Evolutionary conservation across 305 asterid genomes (phyloP).

Genomic region (Rubia tinctorum): DNA sequence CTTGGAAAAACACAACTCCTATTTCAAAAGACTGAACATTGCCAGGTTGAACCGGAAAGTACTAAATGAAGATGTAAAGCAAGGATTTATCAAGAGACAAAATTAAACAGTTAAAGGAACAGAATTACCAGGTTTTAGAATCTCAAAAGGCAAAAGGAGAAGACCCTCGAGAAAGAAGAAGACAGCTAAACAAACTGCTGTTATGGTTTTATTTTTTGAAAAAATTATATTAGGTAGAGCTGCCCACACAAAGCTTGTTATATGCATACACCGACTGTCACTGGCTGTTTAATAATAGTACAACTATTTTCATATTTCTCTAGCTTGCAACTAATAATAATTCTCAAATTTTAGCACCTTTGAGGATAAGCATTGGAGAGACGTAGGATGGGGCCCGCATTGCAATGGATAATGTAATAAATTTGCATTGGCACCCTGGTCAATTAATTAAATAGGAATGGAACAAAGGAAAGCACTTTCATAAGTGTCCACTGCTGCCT

Average conservation of each 20-base stretch:
- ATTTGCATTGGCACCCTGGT: slow-evolving; percentile 11
- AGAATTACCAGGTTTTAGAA: slow-evolving; percentile 32
- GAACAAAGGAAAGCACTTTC: slow-evolving; percentile 1
- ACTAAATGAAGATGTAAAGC: slow-evolving; percentile 27
- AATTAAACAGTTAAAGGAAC: slow-evolving; percentile 16
- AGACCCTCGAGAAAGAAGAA: slow-evolving; percentile 22
- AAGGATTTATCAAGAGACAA: slow-evolving; percentile 28
- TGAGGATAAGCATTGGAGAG: background rate
- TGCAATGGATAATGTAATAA: slow-evolving; percentile 19
- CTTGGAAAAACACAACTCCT: slow-evolving; percentile 5
- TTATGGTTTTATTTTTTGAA: slow-evolving; percentile 26
- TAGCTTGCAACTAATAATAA: background rate
- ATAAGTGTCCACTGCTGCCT: slow-evolving; percentile 10
- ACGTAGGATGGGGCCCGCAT: background rate
- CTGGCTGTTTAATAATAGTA: slow-evolving; percentile 19
- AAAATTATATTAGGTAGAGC: slow-evolving; percentile 31
- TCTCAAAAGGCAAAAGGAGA: slow-evolving; percentile 14
- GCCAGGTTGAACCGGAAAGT: slow-evolving; percentile 22
- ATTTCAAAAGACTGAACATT: slow-evolving; percentile 16
- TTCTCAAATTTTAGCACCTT: background rate
- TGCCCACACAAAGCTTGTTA: slow-evolving; percentile 32
- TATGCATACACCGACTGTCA: slow-evolving; percentile 34
- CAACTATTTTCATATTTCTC: slow-evolving; percentile 10
- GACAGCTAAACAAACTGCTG: slow-evolving; percentile 25
- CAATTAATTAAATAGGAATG: background rate